Conservation (phyloP, 2,329 filamentous ascomycete genomes). For the Fusarium marasasianum region DNA sequence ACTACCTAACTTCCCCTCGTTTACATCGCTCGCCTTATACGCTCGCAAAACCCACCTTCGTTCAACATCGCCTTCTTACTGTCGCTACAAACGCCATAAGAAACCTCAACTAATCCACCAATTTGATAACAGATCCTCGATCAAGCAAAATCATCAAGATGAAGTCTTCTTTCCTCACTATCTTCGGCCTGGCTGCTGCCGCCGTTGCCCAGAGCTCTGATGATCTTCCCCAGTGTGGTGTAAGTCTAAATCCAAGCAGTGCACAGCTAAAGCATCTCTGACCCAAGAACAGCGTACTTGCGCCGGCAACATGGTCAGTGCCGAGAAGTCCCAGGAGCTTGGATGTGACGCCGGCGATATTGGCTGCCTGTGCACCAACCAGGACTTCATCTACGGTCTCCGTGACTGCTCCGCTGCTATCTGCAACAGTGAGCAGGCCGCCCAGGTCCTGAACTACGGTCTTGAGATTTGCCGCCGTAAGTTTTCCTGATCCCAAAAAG, state of each 20-base stretch:
- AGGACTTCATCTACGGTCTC: constrained; percentile 59
- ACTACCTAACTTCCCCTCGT: constrained; percentile 6
- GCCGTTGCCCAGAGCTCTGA: constrained; percentile 53
- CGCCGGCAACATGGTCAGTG: constrained; percentile 59
- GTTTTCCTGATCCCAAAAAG: constrained; percentile 1
- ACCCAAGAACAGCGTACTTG: constrained; percentile 56
- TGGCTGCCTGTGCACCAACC: constrained; percentile 58
- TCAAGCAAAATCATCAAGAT: constrained; percentile 53
- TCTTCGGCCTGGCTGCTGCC: constrained; percentile 54
- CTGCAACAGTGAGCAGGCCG: constrained; percentile 51
- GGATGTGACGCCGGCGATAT: constrained; percentile 55
- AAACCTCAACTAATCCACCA: constrained; percentile 17
- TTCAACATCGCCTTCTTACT: constrained; percentile 5
- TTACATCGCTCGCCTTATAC: constrained; percentile 1
- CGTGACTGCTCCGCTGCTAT: constrained; percentile 60
- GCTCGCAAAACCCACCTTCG: constrained; percentile 13
- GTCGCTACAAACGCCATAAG: constrained; percentile 5
- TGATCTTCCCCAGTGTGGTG: constrained; percentile 61
- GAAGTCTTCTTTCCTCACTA: constrained; percentile 59
- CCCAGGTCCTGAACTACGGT: constrained; percentile 52
- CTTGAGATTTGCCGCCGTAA: constrained; percentile 52
- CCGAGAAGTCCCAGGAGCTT: constrained; percentile 54
- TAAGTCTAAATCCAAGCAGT: constrained; percentile 49
- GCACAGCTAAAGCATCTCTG: constrained; percentile 1
- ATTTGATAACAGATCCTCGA: constrained; percentile 23